Percentiles rank a stretch among this genome's conserved stretches.
Evolutionary conservation across 2,329 filamentous ascomycete genomes (phyloP).

Genomic region (Helotiales sp.): DNA sequence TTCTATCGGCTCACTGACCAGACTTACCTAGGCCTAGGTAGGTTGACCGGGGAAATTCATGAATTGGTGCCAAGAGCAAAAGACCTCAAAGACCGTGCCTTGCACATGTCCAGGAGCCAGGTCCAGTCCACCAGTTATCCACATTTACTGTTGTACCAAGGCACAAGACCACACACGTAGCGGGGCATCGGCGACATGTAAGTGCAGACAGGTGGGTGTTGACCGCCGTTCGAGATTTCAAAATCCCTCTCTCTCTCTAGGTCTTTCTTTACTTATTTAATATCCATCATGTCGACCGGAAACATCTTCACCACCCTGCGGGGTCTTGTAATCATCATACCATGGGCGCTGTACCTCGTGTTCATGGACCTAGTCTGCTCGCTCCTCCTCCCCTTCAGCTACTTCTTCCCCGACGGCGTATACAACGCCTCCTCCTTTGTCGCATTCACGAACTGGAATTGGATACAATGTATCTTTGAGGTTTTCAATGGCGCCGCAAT

Average conservation of each 20-base stretch:
- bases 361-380: conserved; percentile 57
- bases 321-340: conserved; percentile 50
- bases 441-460: conserved; percentile 59
- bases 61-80: neutral
- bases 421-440: conserved; percentile 61
- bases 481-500: conserved; percentile 58
- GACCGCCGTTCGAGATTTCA: neutral
- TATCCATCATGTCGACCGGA: conserved; percentile 21
- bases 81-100: neutral
- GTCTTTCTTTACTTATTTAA: neutral
- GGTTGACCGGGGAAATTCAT: neutral
- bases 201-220: neutral
- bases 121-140: neutral
- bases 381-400: conserved; percentile 53
- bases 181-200: neutral
- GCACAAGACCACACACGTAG: conserved; percentile 1
- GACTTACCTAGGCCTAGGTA: too few relatives aligned
- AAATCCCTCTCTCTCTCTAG: neutral
- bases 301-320: conserved; percentile 47
- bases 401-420: conserved; percentile 53
- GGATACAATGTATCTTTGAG: conserved; percentile 63
- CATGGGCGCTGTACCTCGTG: conserved; percentile 59
- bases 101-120: neutral
- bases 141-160: neutral
- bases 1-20: too few relatives aligned